phyloP scores from a whole-genome alignment of 306 rosid genomes.

The Ziziphus jujuba region DNA sequence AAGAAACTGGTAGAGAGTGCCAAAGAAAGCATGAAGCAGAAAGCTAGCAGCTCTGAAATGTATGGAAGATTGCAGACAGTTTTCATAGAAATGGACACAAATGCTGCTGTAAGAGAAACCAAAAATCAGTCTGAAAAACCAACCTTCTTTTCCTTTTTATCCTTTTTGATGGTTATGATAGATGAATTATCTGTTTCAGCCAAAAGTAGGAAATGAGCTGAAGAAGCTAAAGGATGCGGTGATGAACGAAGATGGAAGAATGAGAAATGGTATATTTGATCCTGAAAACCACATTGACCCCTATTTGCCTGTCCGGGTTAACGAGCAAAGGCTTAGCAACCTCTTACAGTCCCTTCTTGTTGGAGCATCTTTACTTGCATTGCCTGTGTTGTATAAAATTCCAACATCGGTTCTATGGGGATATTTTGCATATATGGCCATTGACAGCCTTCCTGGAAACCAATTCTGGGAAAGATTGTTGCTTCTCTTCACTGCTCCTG shows the following conservation, averaged over 20 bases:
- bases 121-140: not conserved
- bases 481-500: slow-evolving; percentile 42
- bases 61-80: slow-evolving; percentile 52
- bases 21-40: slow-evolving; percentile 45
- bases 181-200: slow-evolving; percentile 27
- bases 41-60: slow-evolving; percentile 51
- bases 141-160: not conserved
- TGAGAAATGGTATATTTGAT: slow-evolving; percentile 26
- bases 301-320: slow-evolving; percentile 50
- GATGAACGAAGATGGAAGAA: slow-evolving; percentile 22
- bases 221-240: slow-evolving; percentile 50
- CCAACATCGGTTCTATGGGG: slow-evolving; percentile 64
- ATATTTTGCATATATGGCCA: slow-evolving; percentile 61
- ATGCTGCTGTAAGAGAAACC: slow-evolving; percentile 25
- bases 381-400: slow-evolving; percentile 43
- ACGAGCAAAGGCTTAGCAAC: slow-evolving; percentile 61
- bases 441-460: slow-evolving; percentile 64
- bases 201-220: slow-evolving; percentile 44
- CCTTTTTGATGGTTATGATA: not conserved
- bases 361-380: slow-evolving; percentile 44
- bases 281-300: slow-evolving; percentile 53
- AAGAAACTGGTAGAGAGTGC: slow-evolving; percentile 54
- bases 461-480: slow-evolving; percentile 56
- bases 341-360: slow-evolving; percentile 52
- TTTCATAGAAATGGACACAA: slow-evolving; percentile 50